These are phyloP conservation scores for Verticillium dahliae DNA, from an alignment of 2,329 filamentous ascomycete species.

Conservation along the genomic window DNA sequence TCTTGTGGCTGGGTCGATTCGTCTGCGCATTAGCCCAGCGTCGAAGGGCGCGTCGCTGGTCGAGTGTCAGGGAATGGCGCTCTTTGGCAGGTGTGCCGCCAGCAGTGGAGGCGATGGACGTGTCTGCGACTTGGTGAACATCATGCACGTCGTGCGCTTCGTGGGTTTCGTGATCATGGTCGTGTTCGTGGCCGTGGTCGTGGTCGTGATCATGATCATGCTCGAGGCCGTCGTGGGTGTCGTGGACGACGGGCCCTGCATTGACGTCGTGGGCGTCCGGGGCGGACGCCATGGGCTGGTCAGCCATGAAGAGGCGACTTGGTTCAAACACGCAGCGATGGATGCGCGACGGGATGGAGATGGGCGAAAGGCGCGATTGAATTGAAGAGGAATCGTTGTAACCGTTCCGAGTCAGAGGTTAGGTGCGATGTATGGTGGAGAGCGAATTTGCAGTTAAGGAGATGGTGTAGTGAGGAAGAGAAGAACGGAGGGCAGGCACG, in stretches of 20 bases:
- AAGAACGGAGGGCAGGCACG: neutral
- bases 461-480: slow-evolving; percentile 4
- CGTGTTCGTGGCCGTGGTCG: neutral
- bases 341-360: neutral
- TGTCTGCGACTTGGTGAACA: slow-evolving; percentile 4
- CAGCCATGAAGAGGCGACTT: slow-evolving; percentile 7
- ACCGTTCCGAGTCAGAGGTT: slow-evolving; percentile 6
- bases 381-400: slow-evolving; percentile 13
- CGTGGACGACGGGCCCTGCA: slow-evolving; percentile 3
- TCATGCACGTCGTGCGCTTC: slow-evolving; percentile 10
- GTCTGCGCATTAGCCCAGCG: slow-evolving; percentile 53
- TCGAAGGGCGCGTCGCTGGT: slow-evolving; percentile 54
- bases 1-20: slow-evolving; percentile 52
- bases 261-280: slow-evolving; percentile 7
- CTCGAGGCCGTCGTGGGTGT: neutral
- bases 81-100: slow-evolving; percentile 27
- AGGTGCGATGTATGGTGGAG: slow-evolving; percentile 5
- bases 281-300: slow-evolving; percentile 5
- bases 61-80: slow-evolving; percentile 54
- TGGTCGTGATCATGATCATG: neutral
- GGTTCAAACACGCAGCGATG: neutral
- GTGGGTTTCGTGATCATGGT: slow-evolving; percentile 1
- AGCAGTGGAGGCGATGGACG: slow-evolving; percentile 5
- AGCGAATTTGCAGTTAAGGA: slow-evolving; percentile 9
- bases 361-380: slow-evolving; percentile 6